Evolutionary conservation across 139 green algal genomes (phyloP).

Genomic region (Yamagishiella unicocca): DNA sequence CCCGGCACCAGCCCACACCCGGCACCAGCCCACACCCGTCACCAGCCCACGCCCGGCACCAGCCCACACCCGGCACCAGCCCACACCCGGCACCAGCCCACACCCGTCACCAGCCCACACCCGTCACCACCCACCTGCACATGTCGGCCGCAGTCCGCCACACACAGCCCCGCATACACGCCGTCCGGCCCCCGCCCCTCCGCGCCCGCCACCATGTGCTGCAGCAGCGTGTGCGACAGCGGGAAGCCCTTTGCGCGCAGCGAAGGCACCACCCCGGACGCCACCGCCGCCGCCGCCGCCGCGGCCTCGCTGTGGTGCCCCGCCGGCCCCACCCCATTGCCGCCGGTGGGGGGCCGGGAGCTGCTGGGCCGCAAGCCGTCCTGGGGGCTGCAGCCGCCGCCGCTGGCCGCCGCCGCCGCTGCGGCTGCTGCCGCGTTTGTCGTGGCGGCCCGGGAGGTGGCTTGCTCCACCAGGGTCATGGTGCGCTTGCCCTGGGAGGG

Average conservation of each 20-base stretch:
- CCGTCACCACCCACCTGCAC: conserved; percentile 24
- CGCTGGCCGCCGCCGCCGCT: background rate
- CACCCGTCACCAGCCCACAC: too few relatives aligned
- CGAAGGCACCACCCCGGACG: background rate
- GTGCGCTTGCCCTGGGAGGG: background rate
- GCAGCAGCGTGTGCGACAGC: conserved; percentile 45
- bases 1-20: too few relatives aligned
- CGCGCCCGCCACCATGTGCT: conserved; percentile 21
- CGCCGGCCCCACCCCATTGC: background rate
- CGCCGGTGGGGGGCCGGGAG: background rate
- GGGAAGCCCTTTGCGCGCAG: conserved; percentile 45
- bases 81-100: too few relatives aligned
- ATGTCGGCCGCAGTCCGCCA: conserved; percentile 37
- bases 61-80: too few relatives aligned
- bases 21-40: too few relatives aligned
- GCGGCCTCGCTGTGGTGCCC: background rate
- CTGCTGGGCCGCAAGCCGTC: background rate
- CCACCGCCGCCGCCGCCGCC: background rate
- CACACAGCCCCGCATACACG: conserved; percentile 25
- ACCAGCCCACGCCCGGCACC: too few relatives aligned
- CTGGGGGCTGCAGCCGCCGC: background rate
- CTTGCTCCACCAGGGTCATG: background rate
- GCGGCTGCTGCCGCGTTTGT: background rate
- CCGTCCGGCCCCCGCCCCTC: conserved; percentile 3
- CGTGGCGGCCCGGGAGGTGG: background rate